A percentile compares a stretch with the other conserved stretches of the same genome.
Conservation (phyloP, 1,284 basidiomycete species). For the Leccinum griseonigrum region DNA sequence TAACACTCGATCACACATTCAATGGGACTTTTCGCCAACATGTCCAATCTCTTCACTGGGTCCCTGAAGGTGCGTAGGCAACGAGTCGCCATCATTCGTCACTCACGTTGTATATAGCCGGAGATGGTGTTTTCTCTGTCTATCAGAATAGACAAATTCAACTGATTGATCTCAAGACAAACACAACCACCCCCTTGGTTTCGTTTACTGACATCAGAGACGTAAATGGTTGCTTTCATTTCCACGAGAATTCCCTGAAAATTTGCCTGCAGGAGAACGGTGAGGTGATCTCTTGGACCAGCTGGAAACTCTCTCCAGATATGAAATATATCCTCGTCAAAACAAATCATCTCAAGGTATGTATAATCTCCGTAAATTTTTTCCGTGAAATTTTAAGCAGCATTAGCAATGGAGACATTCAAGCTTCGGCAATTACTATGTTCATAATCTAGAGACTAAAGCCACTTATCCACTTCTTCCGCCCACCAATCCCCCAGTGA, state of each 20-base stretch:
- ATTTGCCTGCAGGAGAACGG: slow-evolving; percentile 51
- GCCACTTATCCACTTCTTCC: slow-evolving; percentile 67
- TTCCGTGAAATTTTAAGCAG: neutral
- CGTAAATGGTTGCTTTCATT: slow-evolving; percentile 40
- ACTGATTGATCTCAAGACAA: slow-evolving; percentile 78
- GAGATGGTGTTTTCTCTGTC: slow-evolving; percentile 86
- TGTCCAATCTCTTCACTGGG: slow-evolving; percentile 65
- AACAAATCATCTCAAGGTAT: slow-evolving; percentile 69
- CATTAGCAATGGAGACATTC: slow-evolving; percentile 90
- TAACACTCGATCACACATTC: slow-evolving; percentile 87
- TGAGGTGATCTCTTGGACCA: slow-evolving; percentile 46
- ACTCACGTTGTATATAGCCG: slow-evolving; percentile 50
- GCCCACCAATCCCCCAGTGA: slow-evolving; percentile 64
- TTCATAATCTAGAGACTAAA: slow-evolving; percentile 64
- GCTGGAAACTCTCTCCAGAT: slow-evolving; percentile 84
- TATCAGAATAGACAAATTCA: slow-evolving; percentile 61
- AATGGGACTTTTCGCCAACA: slow-evolving; percentile 78
- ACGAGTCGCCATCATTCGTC: neutral
- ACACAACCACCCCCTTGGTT: slow-evolving; percentile 64
- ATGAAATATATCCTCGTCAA: slow-evolving; percentile 85
- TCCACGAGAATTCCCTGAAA: neutral
- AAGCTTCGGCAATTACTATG: slow-evolving; percentile 84
- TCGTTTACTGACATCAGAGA: slow-evolving; percentile 57
- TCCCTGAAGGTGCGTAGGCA: slow-evolving; percentile 71
- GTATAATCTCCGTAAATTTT: neutral